Conservation (phyloP, 2,329 filamentous ascomycete species). For the Aureobasidium sp. region DNA sequence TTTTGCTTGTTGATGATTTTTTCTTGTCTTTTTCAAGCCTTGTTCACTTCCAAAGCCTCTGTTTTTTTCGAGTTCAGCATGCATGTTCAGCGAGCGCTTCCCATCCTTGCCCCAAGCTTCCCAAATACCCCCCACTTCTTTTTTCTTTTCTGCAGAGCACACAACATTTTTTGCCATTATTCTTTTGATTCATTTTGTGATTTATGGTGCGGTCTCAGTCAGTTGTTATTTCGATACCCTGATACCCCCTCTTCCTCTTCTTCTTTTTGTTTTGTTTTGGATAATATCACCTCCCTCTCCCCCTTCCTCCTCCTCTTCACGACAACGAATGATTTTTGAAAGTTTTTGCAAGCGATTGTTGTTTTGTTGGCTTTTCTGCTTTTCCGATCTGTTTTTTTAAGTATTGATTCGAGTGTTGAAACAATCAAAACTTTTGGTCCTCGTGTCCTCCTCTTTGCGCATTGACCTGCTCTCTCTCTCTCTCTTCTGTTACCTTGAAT, state of each 20-base stretch:
- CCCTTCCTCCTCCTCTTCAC: neutral
- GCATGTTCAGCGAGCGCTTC: neutral
- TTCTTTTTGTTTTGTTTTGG: neutral
- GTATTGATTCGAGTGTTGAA: no score
- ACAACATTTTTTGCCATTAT: neutral
- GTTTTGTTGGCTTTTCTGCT: no score
- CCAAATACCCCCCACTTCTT: neutral
- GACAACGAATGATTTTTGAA: neutral
- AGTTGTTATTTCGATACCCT: slow-evolving; percentile 9
- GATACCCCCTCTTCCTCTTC: slow-evolving; percentile 9
- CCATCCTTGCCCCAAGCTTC: neutral
- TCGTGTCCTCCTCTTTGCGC: no score
- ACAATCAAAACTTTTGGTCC: no score
- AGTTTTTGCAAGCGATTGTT: no score
- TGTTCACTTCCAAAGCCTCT: neutral
- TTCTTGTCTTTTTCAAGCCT: neutral
- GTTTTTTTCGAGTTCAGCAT: neutral
- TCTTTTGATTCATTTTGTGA: neutral
- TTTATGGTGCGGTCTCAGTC: slow-evolving; percentile 4
- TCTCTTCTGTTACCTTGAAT: no score
- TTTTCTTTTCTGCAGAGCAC: neutral
- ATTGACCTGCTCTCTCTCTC: no score
- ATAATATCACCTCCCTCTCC: no score
- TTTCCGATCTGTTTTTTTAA: no score
- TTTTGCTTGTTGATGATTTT: neutral